Evolutionary conservation across 2,329 filamentous ascomycete genomes (phyloP).

Genomic region (Cercospora janseana): DNA sequence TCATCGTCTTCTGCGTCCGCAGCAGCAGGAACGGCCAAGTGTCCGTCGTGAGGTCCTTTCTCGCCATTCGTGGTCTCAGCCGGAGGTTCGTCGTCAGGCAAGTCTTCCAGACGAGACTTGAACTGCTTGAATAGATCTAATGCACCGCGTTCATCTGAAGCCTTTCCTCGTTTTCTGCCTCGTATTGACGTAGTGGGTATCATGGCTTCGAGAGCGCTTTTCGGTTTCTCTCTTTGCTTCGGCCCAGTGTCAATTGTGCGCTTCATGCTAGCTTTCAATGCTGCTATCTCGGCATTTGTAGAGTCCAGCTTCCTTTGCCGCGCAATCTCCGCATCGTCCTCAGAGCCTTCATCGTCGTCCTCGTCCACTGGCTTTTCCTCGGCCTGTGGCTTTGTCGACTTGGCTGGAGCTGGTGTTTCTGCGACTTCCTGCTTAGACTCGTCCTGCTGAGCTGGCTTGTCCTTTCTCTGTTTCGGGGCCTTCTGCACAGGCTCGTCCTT

Average conservation of each 20-base stretch:
- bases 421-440: conserved; percentile 20
- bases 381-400: background rate
- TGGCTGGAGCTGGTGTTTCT: conserved; percentile 1
- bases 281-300: conserved; percentile 77
- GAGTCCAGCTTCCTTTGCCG: conserved; percentile 52
- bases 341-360: conserved; percentile 29
- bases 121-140: conserved; percentile 76
- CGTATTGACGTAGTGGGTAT: conserved; percentile 69
- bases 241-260: conserved; percentile 50
- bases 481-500: conserved; percentile 29
- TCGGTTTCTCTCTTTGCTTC: conserved; percentile 56
- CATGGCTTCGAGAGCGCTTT: conserved; percentile 68
- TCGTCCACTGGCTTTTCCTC: conserved; percentile 14
- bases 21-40: conserved; percentile 9
- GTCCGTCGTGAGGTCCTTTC: conserved; percentile 12
- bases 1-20: conserved; percentile 59
- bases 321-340: conserved; percentile 18
- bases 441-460: conserved; percentile 17
- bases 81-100: conserved; percentile 23
- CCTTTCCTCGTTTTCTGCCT: conserved; percentile 65
- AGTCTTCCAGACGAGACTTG: conserved; percentile 67
- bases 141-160: conserved; percentile 53
- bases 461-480: conserved; percentile 27
- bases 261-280: conserved; percentile 78
- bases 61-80: conserved; percentile 1